Evolutionary conservation across 352 stramenopile species (phyloP).

Genomic region (Globisporangium yorkense): DNA sequence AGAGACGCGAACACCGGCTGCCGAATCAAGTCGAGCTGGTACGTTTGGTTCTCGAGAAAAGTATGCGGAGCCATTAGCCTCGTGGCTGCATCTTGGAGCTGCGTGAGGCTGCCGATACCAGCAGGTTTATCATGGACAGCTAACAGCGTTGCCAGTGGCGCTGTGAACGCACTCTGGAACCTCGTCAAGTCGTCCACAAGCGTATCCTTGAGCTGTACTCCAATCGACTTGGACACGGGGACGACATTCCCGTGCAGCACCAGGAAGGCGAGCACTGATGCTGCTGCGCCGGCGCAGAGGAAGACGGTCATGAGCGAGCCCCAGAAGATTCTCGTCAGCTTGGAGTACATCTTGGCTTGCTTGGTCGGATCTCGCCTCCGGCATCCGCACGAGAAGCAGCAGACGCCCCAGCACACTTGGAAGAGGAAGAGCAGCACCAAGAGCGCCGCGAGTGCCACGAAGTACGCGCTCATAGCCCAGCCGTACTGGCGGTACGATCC

Average conservation of each 20-base stretch:
- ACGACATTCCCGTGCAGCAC: constrained; percentile 26
- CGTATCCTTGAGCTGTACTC: constrained; percentile 18
- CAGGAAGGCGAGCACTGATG: constrained; percentile 26
- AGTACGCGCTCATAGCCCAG: constrained; percentile 29
- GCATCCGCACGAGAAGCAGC: constrained; percentile 44
- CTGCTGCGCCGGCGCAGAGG: constrained; percentile 15
- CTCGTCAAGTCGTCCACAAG: constrained; percentile 21
- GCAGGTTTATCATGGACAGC: not conserved
- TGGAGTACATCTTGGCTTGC: constrained; percentile 41
- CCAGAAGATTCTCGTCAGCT: constrained; percentile 37
- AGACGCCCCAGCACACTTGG: constrained; percentile 40
- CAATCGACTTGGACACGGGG: constrained; percentile 19
- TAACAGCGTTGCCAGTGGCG: constrained; percentile 29
- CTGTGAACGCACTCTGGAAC: constrained; percentile 35
- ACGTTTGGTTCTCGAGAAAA: constrained; percentile 47
- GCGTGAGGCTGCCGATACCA: constrained; percentile 15
- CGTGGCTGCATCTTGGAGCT: constrained; percentile 21
- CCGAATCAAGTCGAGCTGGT: constrained; percentile 22
- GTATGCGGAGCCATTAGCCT: constrained; percentile 25
- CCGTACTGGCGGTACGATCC: constrained; percentile 42
- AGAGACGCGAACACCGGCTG: constrained; percentile 38
- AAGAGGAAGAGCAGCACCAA: constrained; percentile 34
- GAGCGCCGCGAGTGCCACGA: constrained; percentile 16
- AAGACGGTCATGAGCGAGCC: constrained; percentile 27
- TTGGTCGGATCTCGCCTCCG: constrained; percentile 33